Base-by-base conservation (phyloP, 345 rosid genomes). In the Cardiospermum halicacabum region DNA sequence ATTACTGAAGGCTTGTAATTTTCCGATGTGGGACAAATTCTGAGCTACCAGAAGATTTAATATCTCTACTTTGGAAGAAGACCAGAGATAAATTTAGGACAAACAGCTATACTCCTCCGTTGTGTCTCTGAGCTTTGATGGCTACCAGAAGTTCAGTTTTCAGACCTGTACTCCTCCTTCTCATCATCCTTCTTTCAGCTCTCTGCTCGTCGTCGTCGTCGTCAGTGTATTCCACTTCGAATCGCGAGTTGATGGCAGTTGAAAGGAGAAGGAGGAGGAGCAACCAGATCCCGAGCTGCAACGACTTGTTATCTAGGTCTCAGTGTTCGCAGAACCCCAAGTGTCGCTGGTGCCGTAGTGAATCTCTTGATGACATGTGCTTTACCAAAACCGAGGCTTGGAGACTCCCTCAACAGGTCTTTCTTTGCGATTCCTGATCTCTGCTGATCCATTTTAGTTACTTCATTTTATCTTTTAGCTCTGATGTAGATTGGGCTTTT, bases 281-380 rank as follows among this genome's bases (percentile, higher is more conserved):
- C 24, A 16, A 18, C 27, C 81, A 65, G 75, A 66, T 76, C 65
- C 73, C 76, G 2, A 72, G 64, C 40, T 83, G 88, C 74, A 45
- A 55, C 58, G 68, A 64, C 5, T 60, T 83, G 68, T 58, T 43
- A 42, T 76, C 85, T 31, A 68, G 71, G 71, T 72, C 81, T 62
- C 80, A 72, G 57, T 83, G 88, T 64, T 39, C 43, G 0, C 68
- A 69, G 62, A 74, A 76, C 71, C 81, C 81, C 12, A 66, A 60
- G 26, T 78, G 88, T 72, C 72, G 76, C 40, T 83, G 88, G 88
- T 83, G 85, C 66, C 61, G 49, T 9, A 83, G 88, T 54, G 80
- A 83, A 12, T 79, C 64, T 69, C 83, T 83, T 13, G 81, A 80
- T 59, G 81, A 83, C 77, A 78, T 70, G 81, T 83, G 88, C 83